These are phyloP conservation scores for Aspergillus japonicus DNA, from an alignment of 2,329 filamentous ascomycete species.

Conservation along the genomic window DNA sequence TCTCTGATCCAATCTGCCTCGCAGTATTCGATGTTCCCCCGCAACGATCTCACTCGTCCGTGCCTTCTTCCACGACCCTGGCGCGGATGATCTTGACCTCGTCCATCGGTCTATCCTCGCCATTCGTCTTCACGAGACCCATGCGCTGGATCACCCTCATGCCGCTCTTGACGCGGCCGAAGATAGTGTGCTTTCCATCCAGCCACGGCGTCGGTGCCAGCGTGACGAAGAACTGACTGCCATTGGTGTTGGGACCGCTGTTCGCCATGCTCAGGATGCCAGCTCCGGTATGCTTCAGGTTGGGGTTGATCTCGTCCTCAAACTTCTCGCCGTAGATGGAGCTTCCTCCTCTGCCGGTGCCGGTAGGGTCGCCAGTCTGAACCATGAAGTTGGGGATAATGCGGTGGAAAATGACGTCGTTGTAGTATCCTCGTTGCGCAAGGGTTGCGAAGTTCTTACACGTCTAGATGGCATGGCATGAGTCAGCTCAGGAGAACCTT, in stretches of 20 bases:
- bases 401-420: slow-evolving; percentile 82
- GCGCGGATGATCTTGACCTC: slow-evolving; percentile 78
- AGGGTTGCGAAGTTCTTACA: slow-evolving; percentile 87
- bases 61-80: slow-evolving; percentile 63
- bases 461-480: slow-evolving; percentile 51
- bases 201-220: slow-evolving; percentile 88
- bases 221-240: slow-evolving; percentile 94
- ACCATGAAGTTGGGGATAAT: slow-evolving; percentile 97
- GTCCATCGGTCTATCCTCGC: slow-evolving; percentile 76
- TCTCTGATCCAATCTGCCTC: not conserved
- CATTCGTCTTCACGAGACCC: slow-evolving; percentile 79
- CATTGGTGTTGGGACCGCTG: slow-evolving; percentile 87
- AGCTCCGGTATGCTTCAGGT: slow-evolving; percentile 86
- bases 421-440: slow-evolving; percentile 80
- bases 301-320: slow-evolving; percentile 79
- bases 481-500: slow-evolving; percentile 17
- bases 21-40: not conserved
- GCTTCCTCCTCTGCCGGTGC: slow-evolving; percentile 82
- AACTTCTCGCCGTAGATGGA: slow-evolving; percentile 94
- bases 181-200: slow-evolving; percentile 75
- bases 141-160: slow-evolving; percentile 82
- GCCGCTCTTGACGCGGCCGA: slow-evolving; percentile 82
- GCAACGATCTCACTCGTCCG: slow-evolving; percentile 37
- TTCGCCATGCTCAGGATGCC: slow-evolving; percentile 98
- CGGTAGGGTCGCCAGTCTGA: slow-evolving; percentile 90